Base-by-base conservation (phyloP, 768 basidiomycete species). In the Suillus brevipes region DNA sequence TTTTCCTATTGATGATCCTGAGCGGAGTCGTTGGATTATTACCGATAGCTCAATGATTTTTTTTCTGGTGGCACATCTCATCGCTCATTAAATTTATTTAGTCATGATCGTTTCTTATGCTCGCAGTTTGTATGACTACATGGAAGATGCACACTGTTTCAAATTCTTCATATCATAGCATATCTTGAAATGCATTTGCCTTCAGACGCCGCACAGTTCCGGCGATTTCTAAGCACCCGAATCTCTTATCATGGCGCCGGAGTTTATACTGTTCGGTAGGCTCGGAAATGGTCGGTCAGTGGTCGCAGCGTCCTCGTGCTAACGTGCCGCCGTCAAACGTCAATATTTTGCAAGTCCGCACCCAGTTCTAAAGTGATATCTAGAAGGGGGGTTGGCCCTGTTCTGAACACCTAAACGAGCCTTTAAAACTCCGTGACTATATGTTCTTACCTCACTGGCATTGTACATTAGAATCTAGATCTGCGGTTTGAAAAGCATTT, bases 21-120 rank as follows among this genome's bases (percentile, higher is more conserved):
- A 63, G 49, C 53, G 63, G 42, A 63, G 63, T 34, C 25, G 10
- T 59, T 59, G 58, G 58, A 59, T 59, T 59, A 59, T 59, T 42
- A 59, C 57, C n/a, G 20, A 58, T 40, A 40, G 23, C 5, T 58
- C 57, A 58, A 38, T 18, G 25, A 25, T n/a, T 38, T 58, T 50
- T 49, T 25, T 28, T 59, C 58, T 59, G 10, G 58, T 20, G 18
- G 28, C 58, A 31, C 25, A 40, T 58, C 8, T 58, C 57, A 58
- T 28, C 57, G 38, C 18, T 59, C 57, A 42, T 59, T 28, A 53
- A 53, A 40, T 42, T 38, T 59, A 42, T 59, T 59, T 59, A 59
- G 58, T 59, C 38, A 59, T 42, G 57, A 58, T 25, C 57, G 12
- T 42, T 59, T 42, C 18, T 36, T 55, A 59, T 59, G 40, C 38